Evolutionary conservation across 2,329 filamentous ascomycete genomes (phyloP), one percentile per base, ranked within the genome.

Genomic region (Clarireedia monteithiana): DNA sequence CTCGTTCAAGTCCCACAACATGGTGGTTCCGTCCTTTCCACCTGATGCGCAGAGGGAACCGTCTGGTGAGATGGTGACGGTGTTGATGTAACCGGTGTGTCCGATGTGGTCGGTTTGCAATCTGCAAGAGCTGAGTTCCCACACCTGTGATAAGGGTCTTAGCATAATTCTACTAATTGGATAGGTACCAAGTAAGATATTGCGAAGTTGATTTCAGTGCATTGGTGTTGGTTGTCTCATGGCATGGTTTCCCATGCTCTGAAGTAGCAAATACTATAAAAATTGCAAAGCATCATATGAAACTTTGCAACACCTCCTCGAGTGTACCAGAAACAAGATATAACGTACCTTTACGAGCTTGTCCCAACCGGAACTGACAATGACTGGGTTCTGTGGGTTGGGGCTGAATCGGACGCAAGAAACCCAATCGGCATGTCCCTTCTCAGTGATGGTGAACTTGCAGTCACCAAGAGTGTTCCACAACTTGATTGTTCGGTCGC

Each of bases 391-490:
- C 84, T 97, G 92, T 73, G 94, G 94, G 85, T 99, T 99, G 74
- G 94, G 94, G 80, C 89, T 95, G 89, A 99, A 99, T 78, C 94
- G 88, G 69, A 99, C 94, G 83, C 92, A 97, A 63, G 92, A 96
- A 69, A 96, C 94, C 94, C 94, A 99, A 79, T 99, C 94, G 78
- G 90, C 90, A 85, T 99, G 94, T 75, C 94, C 94, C 88, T 99
- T 99, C 76, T 99, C 94, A 79, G 90, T 95, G 83, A 99, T 97
- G 82, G 92, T 99, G 87, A 86, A 99, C 85, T 99, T 99, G 91
- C 94, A 99, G 86, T 99, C 94, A 79, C 94, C 94, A 67, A 99
- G 90, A 70, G 94, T 99, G 85, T 99, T 99, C 94, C 94, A 99
- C 72, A 99, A 87, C 89, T 97, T 99, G 85, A 99, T 97, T 73